These are phyloP conservation scores for Acacia crassicarpa DNA, from an alignment of 306 rosid genomes.

Conservation along the genomic window DNA sequence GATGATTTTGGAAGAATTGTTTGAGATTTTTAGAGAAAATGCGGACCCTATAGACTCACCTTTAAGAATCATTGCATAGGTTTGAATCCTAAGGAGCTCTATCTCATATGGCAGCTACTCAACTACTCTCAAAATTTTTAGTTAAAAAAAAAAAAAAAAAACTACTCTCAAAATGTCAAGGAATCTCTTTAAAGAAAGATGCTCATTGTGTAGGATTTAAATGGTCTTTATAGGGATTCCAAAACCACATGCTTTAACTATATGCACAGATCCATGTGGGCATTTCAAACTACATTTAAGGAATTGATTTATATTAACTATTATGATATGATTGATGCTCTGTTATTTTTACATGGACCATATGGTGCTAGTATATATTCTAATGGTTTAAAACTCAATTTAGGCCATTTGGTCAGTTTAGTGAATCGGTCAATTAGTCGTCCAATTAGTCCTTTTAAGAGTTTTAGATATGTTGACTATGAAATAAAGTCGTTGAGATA, in stretches of 20 bases:
- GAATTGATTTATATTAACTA: neutral
- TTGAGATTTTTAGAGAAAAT: neutral
- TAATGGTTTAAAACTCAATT: no score
- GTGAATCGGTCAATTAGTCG: no score
- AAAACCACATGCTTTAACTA: neutral
- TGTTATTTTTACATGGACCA: neutral
- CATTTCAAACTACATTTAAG: neutral
- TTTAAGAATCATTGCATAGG: neutral
- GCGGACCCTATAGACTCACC: neutral
- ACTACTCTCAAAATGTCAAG: no score
- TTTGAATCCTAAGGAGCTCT: neutral
- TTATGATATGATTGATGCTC: neutral
- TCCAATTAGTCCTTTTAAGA: no score
- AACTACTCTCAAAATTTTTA: neutral
- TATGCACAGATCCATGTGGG: neutral
- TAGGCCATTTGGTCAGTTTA: no score
- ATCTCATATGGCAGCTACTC: neutral
- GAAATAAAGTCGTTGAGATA: no score
- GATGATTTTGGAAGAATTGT: neutral
- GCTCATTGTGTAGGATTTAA: neutral
- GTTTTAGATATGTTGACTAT: no score
- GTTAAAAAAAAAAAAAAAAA: no score
- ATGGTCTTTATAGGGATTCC: neutral
- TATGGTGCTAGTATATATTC: no score
- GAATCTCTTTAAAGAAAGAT: neutral